Evolutionary conservation across 2,329 filamentous ascomycete species (phyloP).

Genomic region (Bipolaris victoriae): DNA sequence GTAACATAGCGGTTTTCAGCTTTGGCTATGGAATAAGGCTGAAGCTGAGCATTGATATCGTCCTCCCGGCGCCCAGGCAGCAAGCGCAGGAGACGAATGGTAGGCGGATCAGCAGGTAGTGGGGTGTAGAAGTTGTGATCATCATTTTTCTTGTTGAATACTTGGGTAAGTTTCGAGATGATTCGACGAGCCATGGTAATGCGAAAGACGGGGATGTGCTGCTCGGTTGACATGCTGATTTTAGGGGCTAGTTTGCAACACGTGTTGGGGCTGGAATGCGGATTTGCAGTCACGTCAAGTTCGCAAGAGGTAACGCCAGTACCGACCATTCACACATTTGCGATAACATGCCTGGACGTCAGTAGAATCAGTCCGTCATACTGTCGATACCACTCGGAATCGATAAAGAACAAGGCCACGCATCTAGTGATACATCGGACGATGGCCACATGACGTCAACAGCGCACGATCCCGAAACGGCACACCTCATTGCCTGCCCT

Average conservation of each 20-base stretch:
- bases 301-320: background rate
- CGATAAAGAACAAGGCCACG: constrained; percentile 2
- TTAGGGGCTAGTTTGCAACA: constrained; percentile 1
- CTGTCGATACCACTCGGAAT: background rate
- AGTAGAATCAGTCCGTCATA: background rate
- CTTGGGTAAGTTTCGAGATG: constrained; percentile 2
- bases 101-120: background rate
- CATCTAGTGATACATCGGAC: background rate
- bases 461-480: constrained; percentile 4
- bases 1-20: constrained; percentile 15
- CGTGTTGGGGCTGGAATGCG: background rate
- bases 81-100: constrained; percentile 17
- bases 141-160: background rate
- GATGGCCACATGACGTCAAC: constrained; percentile 12
- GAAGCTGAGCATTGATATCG: constrained; percentile 15
- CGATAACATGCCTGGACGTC: background rate
- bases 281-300: background rate
- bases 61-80: constrained; percentile 13
- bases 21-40: constrained; percentile 8
- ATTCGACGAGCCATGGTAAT: constrained; percentile 6
- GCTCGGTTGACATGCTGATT: background rate
- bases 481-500: background rate
- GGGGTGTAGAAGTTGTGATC: constrained; percentile 1
- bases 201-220: background rate
- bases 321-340: background rate